Percentiles rank a stretch among this genome's conserved stretches.
Evolutionary conservation across 2,329 filamentous ascomycete species (phyloP).

Genomic region (Sphaerulina vaccinii): DNA sequence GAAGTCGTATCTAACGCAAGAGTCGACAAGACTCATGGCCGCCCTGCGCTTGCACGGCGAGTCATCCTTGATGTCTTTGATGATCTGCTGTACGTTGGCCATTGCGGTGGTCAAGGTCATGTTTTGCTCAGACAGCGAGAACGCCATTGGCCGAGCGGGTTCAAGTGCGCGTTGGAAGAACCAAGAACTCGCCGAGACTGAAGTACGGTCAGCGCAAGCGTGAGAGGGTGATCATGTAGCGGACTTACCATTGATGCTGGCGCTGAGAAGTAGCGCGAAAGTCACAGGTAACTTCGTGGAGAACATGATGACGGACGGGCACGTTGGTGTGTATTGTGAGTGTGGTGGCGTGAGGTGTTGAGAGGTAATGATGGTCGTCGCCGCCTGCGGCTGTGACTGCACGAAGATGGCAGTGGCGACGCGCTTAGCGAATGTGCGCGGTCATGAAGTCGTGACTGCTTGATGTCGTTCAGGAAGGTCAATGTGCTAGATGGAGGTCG

Average conservation of each 20-base stretch:
- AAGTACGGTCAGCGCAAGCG: neutral
- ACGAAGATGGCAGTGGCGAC: too few species aligned
- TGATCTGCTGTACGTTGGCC: neutral
- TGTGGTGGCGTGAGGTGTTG: too few species aligned
- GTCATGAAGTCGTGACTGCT: too few species aligned
- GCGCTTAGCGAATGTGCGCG: too few species aligned
- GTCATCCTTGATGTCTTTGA: neutral
- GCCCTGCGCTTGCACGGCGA: constrained; percentile 12
- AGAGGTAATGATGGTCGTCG: too few species aligned
- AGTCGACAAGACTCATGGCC: constrained; percentile 50
- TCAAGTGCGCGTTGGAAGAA: neutral
- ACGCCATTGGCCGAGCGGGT: neutral
- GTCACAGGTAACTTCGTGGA: neutral
- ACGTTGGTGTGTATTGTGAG: too few species aligned
- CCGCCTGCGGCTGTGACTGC: too few species aligned
- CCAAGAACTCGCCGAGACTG: neutral
- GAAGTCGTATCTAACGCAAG: constrained; percentile 52
- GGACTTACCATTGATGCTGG: neutral
- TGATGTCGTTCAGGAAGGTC: too few species aligned
- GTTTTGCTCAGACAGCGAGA: neutral
- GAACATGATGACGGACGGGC: neutral
- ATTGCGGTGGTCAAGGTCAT: neutral
- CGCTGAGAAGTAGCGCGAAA: neutral
- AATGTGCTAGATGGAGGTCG: too few species aligned
- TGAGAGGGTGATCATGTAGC: neutral